Conservation (phyloP, 441 rosid genomes). For the Adansonia gregorii region DNA sequence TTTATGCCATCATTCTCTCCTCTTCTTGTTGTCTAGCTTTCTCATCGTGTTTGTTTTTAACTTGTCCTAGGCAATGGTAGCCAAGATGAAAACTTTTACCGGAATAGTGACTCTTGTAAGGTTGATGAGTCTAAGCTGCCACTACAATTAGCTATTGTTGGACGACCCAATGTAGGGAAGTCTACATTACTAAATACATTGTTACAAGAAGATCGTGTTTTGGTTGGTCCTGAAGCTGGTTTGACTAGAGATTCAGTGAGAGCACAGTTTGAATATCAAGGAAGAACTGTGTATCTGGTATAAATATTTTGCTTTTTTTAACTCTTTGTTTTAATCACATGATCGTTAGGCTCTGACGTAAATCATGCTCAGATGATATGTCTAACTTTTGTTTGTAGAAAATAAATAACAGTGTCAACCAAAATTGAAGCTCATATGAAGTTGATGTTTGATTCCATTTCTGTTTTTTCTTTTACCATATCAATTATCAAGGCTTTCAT, state of each 20-base stretch:
- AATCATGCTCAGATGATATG: background rate
- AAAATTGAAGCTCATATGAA: background rate
- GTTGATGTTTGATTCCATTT: constrained; percentile 7
- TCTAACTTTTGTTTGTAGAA: background rate
- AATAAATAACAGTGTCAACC: background rate
- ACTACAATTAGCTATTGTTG: constrained; percentile 91
- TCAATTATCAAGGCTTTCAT: background rate
- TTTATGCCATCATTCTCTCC: background rate
- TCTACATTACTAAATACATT: constrained; percentile 86
- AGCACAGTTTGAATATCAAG: constrained; percentile 78
- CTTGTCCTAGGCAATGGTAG: constrained; percentile 41
- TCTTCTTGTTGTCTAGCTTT: constrained; percentile 1
- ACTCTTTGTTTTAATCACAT: background rate
- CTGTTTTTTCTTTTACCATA: background rate
- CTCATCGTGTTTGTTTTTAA: constrained; percentile 28
- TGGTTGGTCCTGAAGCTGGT: constrained; percentile 98
- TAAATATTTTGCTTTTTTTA: constrained; percentile 20
- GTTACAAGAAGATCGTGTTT: constrained; percentile 90
- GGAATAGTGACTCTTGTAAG: constrained; percentile 46
- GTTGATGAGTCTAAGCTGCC: constrained; percentile 73
- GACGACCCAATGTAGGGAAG: constrained; percentile 95
- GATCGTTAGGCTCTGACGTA: background rate
- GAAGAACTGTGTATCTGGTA: constrained; percentile 85
- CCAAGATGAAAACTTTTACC: constrained; percentile 38
- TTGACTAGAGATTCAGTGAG: constrained; percentile 94